These are phyloP conservation scores for Carex sylvatica DNA, from an alignment of 202 grass and related monocot genomes.

Conservation along the genomic window DNA sequence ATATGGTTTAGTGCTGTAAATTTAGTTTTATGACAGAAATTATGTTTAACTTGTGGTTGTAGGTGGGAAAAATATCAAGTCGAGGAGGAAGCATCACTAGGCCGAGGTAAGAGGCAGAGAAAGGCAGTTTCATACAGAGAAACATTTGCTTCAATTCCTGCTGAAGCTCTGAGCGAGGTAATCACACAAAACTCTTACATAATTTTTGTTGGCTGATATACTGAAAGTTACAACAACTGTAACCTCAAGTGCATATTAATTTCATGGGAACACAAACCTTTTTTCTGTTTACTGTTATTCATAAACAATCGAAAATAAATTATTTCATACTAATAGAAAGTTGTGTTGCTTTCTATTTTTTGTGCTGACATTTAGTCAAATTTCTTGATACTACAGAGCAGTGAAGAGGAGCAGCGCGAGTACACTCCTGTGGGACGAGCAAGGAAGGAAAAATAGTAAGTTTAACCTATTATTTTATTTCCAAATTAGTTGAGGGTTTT, in stretches of 20 bases:
- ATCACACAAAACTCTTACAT: slow-evolving; percentile 10
- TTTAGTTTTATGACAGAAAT: slow-evolving; percentile 1
- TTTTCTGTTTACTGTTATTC: background rate
- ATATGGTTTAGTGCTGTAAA: background rate
- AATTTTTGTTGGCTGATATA: background rate
- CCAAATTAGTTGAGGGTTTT: background rate
- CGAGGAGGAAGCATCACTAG: slow-evolving; percentile 87
- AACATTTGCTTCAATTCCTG: slow-evolving; percentile 79
- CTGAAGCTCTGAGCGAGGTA: slow-evolving; percentile 96
- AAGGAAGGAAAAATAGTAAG: slow-evolving; percentile 99
- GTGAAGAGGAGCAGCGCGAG: slow-evolving; percentile 66
- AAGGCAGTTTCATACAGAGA: slow-evolving; percentile 99
- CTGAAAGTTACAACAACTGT: background rate
- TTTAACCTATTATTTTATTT: background rate
- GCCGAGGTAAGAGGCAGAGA: slow-evolving; percentile 90
- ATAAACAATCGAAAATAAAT: background rate
- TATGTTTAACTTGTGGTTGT: slow-evolving; percentile 23
- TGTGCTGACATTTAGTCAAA: slow-evolving; percentile 12
- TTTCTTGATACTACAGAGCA: slow-evolving; percentile 62
- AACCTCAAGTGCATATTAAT: background rate
- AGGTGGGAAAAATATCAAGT: slow-evolving; percentile 97
- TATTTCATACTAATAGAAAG: background rate
- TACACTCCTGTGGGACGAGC: slow-evolving; percentile 79
- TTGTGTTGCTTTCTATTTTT: slow-evolving; percentile 1
- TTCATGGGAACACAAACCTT: background rate